Evolutionary conservation across 2,329 filamentous ascomycete species (phyloP).

Genomic region (Arthroderma sp.): DNA sequence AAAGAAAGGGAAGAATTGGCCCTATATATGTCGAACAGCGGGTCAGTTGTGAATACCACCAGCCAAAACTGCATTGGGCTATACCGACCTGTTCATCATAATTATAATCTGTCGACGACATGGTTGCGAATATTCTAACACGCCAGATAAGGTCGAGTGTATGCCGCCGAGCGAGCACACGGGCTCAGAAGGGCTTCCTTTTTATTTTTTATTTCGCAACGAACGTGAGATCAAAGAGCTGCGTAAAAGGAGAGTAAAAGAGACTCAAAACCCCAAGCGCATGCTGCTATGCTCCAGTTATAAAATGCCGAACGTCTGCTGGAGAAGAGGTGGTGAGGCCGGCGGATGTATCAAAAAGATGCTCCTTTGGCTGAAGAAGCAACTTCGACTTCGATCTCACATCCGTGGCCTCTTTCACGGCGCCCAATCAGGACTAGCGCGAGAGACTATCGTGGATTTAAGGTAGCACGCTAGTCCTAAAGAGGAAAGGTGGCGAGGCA

Average conservation of each 20-base stretch:
- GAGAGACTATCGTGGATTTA: neutral
- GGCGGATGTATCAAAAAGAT: neutral
- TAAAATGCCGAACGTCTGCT: neutral
- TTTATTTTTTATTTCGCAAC: neutral
- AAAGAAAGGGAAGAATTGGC: conserved; percentile 99
- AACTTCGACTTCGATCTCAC: neutral
- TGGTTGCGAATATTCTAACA: conserved; percentile 20
- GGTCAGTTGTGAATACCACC: conserved; percentile 1
- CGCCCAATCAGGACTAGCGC: conserved; percentile 2
- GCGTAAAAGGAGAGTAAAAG: neutral
- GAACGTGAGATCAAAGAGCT: neutral
- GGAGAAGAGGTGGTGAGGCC: no score
- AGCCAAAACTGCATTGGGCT: neutral
- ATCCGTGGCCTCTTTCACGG: conserved; percentile 5
- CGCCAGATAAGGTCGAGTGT: neutral
- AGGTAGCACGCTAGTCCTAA: neutral
- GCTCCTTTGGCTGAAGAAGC: neutral
- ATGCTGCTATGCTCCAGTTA: neutral
- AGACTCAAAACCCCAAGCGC: neutral
- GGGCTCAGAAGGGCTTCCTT: neutral
- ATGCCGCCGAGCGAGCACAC: neutral
- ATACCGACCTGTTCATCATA: conserved; percentile 76
- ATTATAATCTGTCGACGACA: conserved; percentile 89
- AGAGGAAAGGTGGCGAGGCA: neutral
- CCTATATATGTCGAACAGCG: conserved; percentile 29